Base-by-base conservation (phyloP, 2,329 filamentous ascomycete species). In the Fusarium circinatum region DNA sequence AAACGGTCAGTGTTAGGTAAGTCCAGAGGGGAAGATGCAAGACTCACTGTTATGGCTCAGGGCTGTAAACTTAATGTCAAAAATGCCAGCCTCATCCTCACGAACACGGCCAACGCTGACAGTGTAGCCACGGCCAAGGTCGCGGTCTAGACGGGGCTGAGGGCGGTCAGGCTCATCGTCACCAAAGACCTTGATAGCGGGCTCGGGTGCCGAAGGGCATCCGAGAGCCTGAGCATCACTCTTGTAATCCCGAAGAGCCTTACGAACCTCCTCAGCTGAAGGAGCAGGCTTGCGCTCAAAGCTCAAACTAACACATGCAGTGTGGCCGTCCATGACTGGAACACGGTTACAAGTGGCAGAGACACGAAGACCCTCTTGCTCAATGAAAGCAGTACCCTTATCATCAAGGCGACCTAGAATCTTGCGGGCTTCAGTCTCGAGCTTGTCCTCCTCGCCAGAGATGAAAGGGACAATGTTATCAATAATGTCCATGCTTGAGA, bases 401-500 rank as follows among this genome's bases (percentile, higher is more conserved):
- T 84, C 83, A 79, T 94, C 94, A 78, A 98, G 85, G 39, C 83
- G 82, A 59, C 96, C 96, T 6, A 98, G 88, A 78, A 98, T 98
- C 89, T 98, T 98, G 78, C 94, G 93, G 5, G 96, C 95, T 84
- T 98, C 96, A 7, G 93, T 93, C 86, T 98, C 94, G 36, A 98
- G 90, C 87, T 98, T 98, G 83, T 98, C 95, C 83, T 98, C 96
- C 84, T 98, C 96, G 66, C 95, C 95, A 2, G 89, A 88, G 81
- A 98, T 99, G 84, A 90, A 98, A 14, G 96, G 96, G 49, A 99
- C 94, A 5, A 98, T 93, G 80, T 98, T 98, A 85, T 98, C 96
- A 71, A 98, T 86, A 70, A 98, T 93, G 83, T 98, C 96, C 95
- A 98, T 98, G 83, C 90, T 94, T 81, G 93, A 92, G 44, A 98